Base-by-base conservation (phyloP, 805 yeast species). In the Kregervanrija delftensis region DNA sequence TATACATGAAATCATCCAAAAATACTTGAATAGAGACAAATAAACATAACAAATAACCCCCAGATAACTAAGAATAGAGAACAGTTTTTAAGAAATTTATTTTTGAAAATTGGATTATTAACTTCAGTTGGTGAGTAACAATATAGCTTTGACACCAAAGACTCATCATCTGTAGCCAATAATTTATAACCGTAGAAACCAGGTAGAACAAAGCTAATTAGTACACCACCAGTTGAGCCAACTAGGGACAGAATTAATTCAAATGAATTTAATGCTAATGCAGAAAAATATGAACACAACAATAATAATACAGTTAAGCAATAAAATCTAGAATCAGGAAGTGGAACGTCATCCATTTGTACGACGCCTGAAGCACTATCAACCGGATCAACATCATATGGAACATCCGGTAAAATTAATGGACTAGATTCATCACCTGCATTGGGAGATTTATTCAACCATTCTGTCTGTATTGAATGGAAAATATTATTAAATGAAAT, bases 171-270 rank as follows among this genome's bases (percentile, higher is more conserved):
- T 6, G 56, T 51, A n/a, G 51, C 71, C n/a, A 77, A 69, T 44
- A 77, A 60, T 58, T 79, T 73, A 58, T 66, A 84, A 0, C 91
- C 91, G 60, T 84, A 85, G 45, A 81, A 66, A 0, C 95, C 93
- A 0, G 95, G 95, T 37, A 85, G 67, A 9, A 83, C 83, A 60
- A 84, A 85, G 17, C 88, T 79, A 41, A 85, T 85, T 22, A 87
- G 69, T 0, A 90, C 86, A 4, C 90, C 85, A 0, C 95, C 95
- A 0, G 93, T 85, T 5, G 90, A 83, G 3, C 95, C 95, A 9
- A 85, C 89, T 42, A 85, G 65, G 1, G 91, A 78, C 40, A 85
- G 63, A 4, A 85, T 84, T 33, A 76, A 71, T 43, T 83, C 90
- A 56, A 85, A 77, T 0, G 87, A 81, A 1, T 71, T 66, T 9